Conservation (phyloP, 2,329 filamentous ascomycete species). For the Ophiostoma populinum region DNA sequence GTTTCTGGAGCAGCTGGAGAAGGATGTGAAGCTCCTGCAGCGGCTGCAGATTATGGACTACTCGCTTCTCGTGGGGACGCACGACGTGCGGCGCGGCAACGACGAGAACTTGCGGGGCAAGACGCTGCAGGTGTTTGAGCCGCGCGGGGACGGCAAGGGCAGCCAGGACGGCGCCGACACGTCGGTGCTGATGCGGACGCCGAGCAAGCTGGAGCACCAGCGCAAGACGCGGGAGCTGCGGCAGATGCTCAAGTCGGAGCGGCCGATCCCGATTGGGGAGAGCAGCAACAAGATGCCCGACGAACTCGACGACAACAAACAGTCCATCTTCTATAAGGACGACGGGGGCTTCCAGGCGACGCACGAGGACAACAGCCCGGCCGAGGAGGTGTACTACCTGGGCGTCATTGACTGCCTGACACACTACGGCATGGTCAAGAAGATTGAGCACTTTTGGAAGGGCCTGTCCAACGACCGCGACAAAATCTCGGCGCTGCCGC, state of each 20-base stretch:
- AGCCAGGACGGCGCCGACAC: conserved; percentile 25
- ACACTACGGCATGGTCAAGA: conserved; percentile 88
- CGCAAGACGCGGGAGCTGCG: conserved; percentile 81
- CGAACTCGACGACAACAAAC: conserved; percentile 59
- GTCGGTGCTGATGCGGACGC: conserved; percentile 63
- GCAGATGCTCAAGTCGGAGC: conserved; percentile 82
- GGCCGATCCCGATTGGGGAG: conserved; percentile 82
- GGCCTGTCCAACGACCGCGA: conserved; percentile 67
- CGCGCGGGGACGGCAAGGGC: conserved; percentile 47
- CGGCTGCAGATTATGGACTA: conserved; percentile 96
- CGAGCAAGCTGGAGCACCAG: conserved; percentile 81
- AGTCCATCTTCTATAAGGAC: conserved; percentile 79
- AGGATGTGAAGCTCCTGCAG: conserved; percentile 75
- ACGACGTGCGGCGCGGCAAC: conserved; percentile 79
- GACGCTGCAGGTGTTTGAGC: conserved; percentile 86
- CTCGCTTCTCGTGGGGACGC: conserved; percentile 83
- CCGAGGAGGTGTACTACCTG: conserved; percentile 91
- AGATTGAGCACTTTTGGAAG: conserved; percentile 94
- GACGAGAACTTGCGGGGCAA: conserved; percentile 84
- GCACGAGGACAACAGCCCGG: conserved; percentile 69
- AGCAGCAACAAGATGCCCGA: conserved; percentile 76
- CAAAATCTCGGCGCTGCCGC: conserved; percentile 84
- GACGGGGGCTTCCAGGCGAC: conserved; percentile 89
- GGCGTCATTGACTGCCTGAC: conserved; percentile 97
- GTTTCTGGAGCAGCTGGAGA: conserved; percentile 77